Evolutionary conservation across 495 filamentous ascomycete species (phyloP), one percentile per base, ranked within the genome.

Genomic region (Aspergillus incahuasiensis): DNA sequence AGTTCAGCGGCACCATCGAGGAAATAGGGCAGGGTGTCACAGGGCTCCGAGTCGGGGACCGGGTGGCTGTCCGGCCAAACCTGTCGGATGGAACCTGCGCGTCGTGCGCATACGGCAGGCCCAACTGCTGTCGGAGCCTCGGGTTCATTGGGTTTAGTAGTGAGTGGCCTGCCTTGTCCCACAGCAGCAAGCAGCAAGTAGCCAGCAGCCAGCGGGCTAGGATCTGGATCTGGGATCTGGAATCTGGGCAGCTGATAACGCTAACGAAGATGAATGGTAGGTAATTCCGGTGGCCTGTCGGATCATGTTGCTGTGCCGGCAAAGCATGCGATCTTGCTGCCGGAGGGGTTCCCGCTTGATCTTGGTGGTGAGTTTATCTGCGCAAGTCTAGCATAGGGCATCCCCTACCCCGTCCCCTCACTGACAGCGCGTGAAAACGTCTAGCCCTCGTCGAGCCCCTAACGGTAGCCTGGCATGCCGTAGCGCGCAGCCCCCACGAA

Each of bases 401-500:
- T n/a, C n/a, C n/a, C n/a, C n/a, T n/a, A 15, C 13, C 30, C 22
- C 4, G 9, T 11, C 9, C 12, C 7, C 48, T 41, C 7, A 53
- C 50, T 19, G 18, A 48, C 20, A 12, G 30, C 8, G 19, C 30
- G 5, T 58, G 11, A 52, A 57, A 43, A 62, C 5, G 28, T 9
- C 34, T 56, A 74, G 82, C 83, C 1, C 72, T 83, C 13, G 67
- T 86, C 44, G 83, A 87, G 54, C 84, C 83, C 1, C 70, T 87
- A 0, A 69, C 80, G 15, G 83, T 86, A 9, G 84, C 74, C 55
- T 86, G 82, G 83, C 83, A 87, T 62, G 82, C 80, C n/a, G 77
- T 86, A 30, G 76, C 73, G 18, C 51, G 51, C 16, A 76, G 70
- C 39, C 71, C 77, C 0, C 68, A 82, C 59, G 73, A 80, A 54